Percentiles rank a stretch among this genome's conserved stretches.
phyloP scores from a whole-genome alignment of 768 basidiomycete genomes.

The Roridomyces roridus region DNA sequence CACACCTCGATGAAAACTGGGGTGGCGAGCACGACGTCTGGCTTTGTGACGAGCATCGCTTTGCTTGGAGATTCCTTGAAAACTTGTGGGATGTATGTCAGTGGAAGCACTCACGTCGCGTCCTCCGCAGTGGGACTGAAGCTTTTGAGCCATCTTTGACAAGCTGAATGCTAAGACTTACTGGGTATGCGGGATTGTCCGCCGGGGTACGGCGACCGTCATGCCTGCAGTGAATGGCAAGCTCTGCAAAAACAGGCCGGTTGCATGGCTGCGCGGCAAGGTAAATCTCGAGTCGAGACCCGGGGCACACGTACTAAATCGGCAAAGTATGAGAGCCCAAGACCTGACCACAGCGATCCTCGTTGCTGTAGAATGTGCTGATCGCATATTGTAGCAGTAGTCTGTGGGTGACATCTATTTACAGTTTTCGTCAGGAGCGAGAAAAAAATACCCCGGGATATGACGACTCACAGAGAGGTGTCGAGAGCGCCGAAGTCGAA shows the following conservation, averaged over 20 bases:
- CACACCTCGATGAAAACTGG: constrained; percentile 2
- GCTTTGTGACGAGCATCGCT: background rate
- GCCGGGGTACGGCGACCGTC: background rate
- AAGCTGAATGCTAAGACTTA: background rate
- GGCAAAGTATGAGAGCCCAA: background rate
- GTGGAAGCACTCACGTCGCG: background rate
- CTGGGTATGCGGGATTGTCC: background rate
- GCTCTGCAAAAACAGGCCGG: background rate
- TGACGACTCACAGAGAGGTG: constrained; percentile 11
- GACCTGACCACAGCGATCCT: constrained; percentile 9
- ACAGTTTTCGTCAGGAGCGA: too few species aligned
- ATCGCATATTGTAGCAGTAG: constrained; percentile 3
- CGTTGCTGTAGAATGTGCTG: background rate
- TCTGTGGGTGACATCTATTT: constrained; percentile 5
- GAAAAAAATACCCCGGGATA: too few species aligned
- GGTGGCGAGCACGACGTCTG: constrained; percentile 1
- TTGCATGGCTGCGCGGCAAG: background rate
- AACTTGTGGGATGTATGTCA: too few species aligned
- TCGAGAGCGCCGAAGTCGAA: constrained; percentile 6
- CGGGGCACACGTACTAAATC: background rate
- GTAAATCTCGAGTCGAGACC: background rate
- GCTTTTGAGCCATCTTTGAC: too few species aligned
- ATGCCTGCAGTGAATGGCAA: background rate
- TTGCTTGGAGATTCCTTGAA: background rate
- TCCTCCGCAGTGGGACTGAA: background rate